Evolutionary conservation across 352 stramenopile species (phyloP), one percentile per base, ranked within the genome.

Genomic region (Pythium utonaiense): DNA sequence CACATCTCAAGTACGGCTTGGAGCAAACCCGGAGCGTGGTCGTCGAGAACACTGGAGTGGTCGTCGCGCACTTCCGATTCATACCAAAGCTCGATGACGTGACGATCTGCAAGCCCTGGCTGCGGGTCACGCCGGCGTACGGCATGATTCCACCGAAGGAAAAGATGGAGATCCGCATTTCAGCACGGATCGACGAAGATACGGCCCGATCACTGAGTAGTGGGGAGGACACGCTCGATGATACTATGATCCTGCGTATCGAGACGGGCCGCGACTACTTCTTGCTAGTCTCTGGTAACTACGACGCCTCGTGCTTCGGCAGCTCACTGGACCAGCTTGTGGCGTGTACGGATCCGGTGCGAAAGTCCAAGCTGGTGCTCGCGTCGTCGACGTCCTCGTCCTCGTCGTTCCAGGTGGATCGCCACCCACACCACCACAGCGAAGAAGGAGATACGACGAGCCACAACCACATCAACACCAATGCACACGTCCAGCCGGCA

Each of bases 261-360:
- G 96, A 99, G 71, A 98, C 98, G 64, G 97, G 95, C 9, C 77
- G 84, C 17, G 96, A 99, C 62, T 98, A 98, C 57, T 99, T 98
- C 65, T 74, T 99, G 22, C 88, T 91, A 3, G 77, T 99, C 9
- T 95, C 78, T 14, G 97, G 81, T 7, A 75, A 92, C 21, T 99
- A 98, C 78, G 87, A 96, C 47, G 80, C 78, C 17, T 93, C 95
- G 9, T 98, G 94, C 62, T 99, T 98, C 73, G 96, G 97, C 6
- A 96, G 88, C 66, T 97, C 86, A 21, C 77, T 99, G 1, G 93
- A 98, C 48, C 94, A 99, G 36, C 75, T 99, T 7, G 91, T 99
- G 27, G 64, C 92, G 14, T 97, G 86, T 47, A 70, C 76, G 2
- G 86, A 95, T 57, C 93, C 94, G 3, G 89, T 98, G 36, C 86